Percentiles rank a stretch among this genome's conserved stretches.
These are phyloP conservation scores for Dactylella cylindrospora DNA, from an alignment of 2,329 filamentous ascomycete species.

Conservation along the genomic window DNA sequence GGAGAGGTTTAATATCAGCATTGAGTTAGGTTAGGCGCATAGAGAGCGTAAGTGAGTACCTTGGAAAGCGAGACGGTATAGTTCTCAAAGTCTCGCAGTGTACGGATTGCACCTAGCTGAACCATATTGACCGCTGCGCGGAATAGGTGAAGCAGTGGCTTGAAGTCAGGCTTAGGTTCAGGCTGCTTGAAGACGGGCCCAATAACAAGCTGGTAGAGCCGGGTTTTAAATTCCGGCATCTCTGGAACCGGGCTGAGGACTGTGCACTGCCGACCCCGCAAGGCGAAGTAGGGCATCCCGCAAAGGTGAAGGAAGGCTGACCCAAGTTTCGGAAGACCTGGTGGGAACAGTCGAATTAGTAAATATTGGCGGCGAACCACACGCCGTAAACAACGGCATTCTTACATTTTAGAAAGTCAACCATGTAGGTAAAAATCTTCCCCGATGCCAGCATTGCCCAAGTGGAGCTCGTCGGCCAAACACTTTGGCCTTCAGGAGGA, in stretches of 20 bases:
- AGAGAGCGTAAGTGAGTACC: neutral
- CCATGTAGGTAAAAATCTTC: conserved; percentile 20
- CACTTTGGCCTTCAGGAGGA: conserved; percentile 31
- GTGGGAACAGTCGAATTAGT: no score
- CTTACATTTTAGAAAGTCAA: conserved; percentile 34
- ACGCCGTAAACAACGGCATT: neutral
- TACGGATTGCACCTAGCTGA: conserved; percentile 24
- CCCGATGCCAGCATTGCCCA: conserved; percentile 18
- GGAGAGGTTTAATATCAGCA: neutral
- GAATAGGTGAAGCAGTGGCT: conserved; percentile 29
- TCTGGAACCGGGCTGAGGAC: conserved; percentile 4
- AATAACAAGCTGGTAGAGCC: conserved; percentile 21
- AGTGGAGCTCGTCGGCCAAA: neutral
- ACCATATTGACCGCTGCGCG: conserved; percentile 39
- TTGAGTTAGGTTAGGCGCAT: neutral
- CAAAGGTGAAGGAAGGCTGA: conserved; percentile 15
- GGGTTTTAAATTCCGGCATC: conserved; percentile 19
- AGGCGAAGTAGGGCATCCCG: neutral
- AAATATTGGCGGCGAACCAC: neutral
- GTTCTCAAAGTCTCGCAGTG: conserved; percentile 33
- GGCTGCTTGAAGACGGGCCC: conserved; percentile 22
- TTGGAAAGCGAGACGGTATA: conserved; percentile 22
- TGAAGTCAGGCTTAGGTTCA: conserved; percentile 26
- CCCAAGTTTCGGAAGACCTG: conserved; percentile 24
- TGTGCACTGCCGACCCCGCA: neutral